Percentiles rank a stretch among this genome's conserved stretches.
phyloP scores from a whole-genome alignment of 2,329 filamentous ascomycete species.

The Verticillium klebahnii region DNA sequence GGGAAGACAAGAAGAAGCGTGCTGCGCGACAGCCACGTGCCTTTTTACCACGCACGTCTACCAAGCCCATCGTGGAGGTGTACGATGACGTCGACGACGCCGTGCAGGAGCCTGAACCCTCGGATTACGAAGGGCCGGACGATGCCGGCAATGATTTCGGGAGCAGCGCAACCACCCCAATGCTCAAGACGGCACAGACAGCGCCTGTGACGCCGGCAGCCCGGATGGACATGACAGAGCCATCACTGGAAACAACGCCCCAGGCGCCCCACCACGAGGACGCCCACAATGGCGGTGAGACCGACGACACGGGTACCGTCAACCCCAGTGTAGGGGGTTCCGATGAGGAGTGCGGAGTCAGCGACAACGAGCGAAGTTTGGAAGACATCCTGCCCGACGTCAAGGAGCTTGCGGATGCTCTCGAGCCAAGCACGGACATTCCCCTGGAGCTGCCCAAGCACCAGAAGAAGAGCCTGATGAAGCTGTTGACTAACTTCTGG shows the following conservation, averaged over 20 bases:
- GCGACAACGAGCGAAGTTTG: constrained; percentile 66
- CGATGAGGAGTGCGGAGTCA: constrained; percentile 63
- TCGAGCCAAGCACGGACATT: constrained; percentile 56
- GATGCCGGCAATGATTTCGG: neutral
- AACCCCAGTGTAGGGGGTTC: constrained; percentile 56
- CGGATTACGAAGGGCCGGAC: constrained; percentile 43
- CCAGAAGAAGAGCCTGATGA: constrained; percentile 89
- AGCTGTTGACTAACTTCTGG: constrained; percentile 97
- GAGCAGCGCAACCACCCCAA: constrained; percentile 6
- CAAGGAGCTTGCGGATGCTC: constrained; percentile 57
- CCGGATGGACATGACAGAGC: constrained; percentile 6
- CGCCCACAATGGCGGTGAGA: constrained; percentile 19
- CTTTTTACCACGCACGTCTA: constrained; percentile 79
- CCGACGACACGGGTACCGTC: constrained; percentile 29
- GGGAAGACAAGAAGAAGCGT: constrained; percentile 70
- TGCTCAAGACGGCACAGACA: constrained; percentile 14
- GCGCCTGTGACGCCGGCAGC: constrained; percentile 12
- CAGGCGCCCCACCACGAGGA: constrained; percentile 15
- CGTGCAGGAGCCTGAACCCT: constrained; percentile 71
- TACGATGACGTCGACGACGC: constrained; percentile 93
- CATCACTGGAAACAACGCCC: constrained; percentile 15
- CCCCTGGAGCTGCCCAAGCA: constrained; percentile 80
- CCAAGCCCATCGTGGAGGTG: constrained; percentile 94
- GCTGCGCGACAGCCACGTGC: constrained; percentile 76
- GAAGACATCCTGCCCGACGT: constrained; percentile 65